Conservation (phyloP, 108 stramenopile genomes). For the Schizochytrium sp. region DNA sequence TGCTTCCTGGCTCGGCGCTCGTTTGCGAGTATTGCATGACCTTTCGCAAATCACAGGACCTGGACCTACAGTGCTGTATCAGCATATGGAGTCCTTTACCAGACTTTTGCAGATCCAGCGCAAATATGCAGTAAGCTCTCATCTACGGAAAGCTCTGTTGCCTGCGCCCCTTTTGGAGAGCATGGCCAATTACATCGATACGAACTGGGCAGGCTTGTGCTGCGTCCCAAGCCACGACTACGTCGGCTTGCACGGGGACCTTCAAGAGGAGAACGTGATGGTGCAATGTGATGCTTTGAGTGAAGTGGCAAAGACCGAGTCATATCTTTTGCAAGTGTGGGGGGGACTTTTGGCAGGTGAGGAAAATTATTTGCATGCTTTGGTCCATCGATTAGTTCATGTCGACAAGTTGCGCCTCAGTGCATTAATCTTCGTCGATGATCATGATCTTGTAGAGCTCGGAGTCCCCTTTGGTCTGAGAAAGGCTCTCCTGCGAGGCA, state of each 20-base stretch:
- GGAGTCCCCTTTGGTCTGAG: constrained; percentile 8
- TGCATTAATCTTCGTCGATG: not conserved
- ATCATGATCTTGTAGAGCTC: not conserved
- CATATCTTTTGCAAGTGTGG: not conserved
- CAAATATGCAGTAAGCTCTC: not conserved
- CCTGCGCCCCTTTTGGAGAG: not conserved
- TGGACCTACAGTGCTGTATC: not conserved
- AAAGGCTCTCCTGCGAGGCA: not conserved
- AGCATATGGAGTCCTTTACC: not conserved
- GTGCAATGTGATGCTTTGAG: not conserved
- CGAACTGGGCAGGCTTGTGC: not conserved
- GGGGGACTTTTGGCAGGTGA: not conserved
- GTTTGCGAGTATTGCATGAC: not conserved
- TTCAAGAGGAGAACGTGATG: constrained; percentile 58
- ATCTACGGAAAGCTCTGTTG: not conserved
- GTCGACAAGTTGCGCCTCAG: not conserved
- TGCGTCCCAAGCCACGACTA: constrained; percentile 10
- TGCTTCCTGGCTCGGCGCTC: not conserved
- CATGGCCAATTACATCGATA: not conserved
- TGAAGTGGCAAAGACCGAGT: not conserved
- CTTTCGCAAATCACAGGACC: too few relatives aligned
- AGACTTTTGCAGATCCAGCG: not conserved
- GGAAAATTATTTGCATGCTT: not conserved
- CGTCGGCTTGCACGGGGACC: constrained; percentile 47
- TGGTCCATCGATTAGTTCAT: constrained; percentile 15